Conservation (phyloP, 2,329 filamentous ascomycete genomes). For the Trichophyton schoenleinii region DNA sequence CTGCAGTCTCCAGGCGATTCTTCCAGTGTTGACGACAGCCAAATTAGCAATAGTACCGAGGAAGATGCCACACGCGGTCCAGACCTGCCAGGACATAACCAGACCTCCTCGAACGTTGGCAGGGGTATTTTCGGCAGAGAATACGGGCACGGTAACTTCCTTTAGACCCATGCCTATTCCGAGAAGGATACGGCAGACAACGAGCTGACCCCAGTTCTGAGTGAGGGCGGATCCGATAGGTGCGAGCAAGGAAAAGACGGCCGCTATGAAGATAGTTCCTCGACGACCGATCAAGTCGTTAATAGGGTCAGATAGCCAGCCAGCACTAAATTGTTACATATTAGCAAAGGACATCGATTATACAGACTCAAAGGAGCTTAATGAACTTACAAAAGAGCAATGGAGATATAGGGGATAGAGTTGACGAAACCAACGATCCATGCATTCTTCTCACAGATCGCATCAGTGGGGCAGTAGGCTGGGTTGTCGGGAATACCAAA, state of each 20-base stretch:
- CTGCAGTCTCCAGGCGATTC: constrained; percentile 51
- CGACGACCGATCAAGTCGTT: constrained; percentile 49
- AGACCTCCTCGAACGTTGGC: constrained; percentile 43
- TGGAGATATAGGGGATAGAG: constrained; percentile 39
- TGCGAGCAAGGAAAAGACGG: constrained; percentile 52
- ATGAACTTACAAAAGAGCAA: constrained; percentile 33
- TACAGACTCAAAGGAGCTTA: constrained; percentile 37
- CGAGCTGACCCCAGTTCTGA: constrained; percentile 48
- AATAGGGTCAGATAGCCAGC: constrained; percentile 54
- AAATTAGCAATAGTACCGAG: constrained; percentile 56
- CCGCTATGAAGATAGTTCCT: constrained; percentile 52
- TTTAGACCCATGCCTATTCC: constrained; percentile 53
- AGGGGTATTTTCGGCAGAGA: constrained; percentile 45
- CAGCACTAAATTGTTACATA: constrained; percentile 44
- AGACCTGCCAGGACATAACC: constrained; percentile 44
- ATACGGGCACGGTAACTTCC: constrained; percentile 44
- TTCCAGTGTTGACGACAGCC: constrained; percentile 47
- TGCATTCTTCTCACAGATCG: constrained; percentile 30
- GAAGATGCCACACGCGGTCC: constrained; percentile 49
- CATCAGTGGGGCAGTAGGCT: constrained; percentile 13
- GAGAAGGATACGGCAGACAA: constrained; percentile 44
- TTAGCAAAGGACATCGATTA: constrained; percentile 36
- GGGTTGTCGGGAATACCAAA: constrained; percentile 37
- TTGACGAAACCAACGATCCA: constrained; percentile 54
- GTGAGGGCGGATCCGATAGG: constrained; percentile 52